Base-by-base conservation (phyloP, 108 stramenopile genomes). In the Cyclostephanos tholiformis region DNA sequence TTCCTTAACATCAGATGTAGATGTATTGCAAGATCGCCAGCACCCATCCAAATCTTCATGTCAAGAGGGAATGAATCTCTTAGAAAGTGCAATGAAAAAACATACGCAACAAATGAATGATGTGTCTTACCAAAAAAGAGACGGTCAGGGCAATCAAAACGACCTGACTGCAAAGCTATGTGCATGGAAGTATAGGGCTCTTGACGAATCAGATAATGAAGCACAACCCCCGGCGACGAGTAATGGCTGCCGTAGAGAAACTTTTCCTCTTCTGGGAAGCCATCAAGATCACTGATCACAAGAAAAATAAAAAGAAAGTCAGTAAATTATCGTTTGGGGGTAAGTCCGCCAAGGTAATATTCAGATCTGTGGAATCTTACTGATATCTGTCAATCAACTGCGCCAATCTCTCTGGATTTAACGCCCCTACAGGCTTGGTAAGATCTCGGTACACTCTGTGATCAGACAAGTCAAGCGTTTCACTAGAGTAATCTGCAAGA, bases 161-260 rank as follows among this genome's bases (percentile, higher is more conserved):
- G 75, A 0, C 97, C 97, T 22, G 90, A 91, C 70, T 99, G 98
- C 14, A 99, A 76, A 19, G 87, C 87, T 55, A 98, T 91, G 19
- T 90, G 90, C 85, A 97, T 87, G 30, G 89, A 77, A 7, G 97
- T 96, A 74, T 91, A 99, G 16, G 97, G 98, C 67, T 97, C 96
- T 62, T 88, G 87, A 25, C 92, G 88, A 16, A 95, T 44, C 75
- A 82, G 41, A 51, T 94, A 97, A 58, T 91, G 88, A 9, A 98
- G 80, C n/a, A 98, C 90, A 32, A 93, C 87, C 19, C 95, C 97
- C 27, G 96, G 95, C 27, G 95, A 96, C 22, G 93, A 95, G 77
- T 99, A 99, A 82, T 98, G 97, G 44, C 90, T 91, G 9, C 98
- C 97, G 72, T 97, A 98, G 58, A 97, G 83, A 75, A 95, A 95